Percentiles rank a stretch among this genome's conserved stretches.
These are phyloP conservation scores for Phylloporus sp. DNA, from an alignment of 768 basidiomycete genomes.

Conservation along the genomic window DNA sequence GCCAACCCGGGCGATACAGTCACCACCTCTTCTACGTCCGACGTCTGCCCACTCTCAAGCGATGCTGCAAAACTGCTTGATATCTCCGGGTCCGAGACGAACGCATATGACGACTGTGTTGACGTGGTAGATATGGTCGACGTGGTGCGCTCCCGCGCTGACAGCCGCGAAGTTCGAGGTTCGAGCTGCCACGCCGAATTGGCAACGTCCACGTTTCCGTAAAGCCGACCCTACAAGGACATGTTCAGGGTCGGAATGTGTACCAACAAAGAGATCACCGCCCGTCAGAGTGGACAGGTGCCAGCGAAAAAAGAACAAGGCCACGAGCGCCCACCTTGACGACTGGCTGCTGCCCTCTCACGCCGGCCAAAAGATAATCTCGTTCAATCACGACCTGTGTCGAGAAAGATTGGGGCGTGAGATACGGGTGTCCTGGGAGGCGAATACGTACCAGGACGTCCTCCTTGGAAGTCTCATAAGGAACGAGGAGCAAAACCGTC, in stretches of 20 bases:
- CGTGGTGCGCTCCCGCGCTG: slow-evolving; percentile 65
- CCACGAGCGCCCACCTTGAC: slow-evolving; percentile 54
- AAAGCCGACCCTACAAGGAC: slow-evolving; percentile 73
- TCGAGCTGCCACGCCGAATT: slow-evolving; percentile 80
- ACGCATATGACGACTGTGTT: slow-evolving; percentile 75
- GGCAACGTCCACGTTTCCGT: slow-evolving; percentile 59
- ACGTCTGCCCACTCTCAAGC: slow-evolving; percentile 66
- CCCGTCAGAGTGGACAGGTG: neutral
- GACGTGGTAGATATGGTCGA: slow-evolving; percentile 72
- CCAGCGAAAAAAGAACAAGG: slow-evolving; percentile 3
- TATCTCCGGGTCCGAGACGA: slow-evolving; percentile 80
- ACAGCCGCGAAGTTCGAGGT: slow-evolving; percentile 47
- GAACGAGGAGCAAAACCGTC: slow-evolving; percentile 70
- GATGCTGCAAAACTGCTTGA: slow-evolving; percentile 83
- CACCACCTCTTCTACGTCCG: slow-evolving; percentile 63
- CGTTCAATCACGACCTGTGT: slow-evolving; percentile 67
- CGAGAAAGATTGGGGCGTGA: neutral
- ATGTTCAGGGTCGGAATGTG: neutral
- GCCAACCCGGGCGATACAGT: slow-evolving; percentile 53
- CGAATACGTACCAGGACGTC: slow-evolving; percentile 56
- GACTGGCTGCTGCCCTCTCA: slow-evolving; percentile 61
- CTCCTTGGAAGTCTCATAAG: slow-evolving; percentile 63
- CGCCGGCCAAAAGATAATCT: slow-evolving; percentile 66
- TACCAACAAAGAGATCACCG: neutral
- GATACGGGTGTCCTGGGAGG: neutral